Percentiles rank a stretch among this genome's conserved stretches.
Conservation (phyloP, 2,329 filamentous ascomycete genomes). For the Stachybotrys chlorohalonatus region DNA sequence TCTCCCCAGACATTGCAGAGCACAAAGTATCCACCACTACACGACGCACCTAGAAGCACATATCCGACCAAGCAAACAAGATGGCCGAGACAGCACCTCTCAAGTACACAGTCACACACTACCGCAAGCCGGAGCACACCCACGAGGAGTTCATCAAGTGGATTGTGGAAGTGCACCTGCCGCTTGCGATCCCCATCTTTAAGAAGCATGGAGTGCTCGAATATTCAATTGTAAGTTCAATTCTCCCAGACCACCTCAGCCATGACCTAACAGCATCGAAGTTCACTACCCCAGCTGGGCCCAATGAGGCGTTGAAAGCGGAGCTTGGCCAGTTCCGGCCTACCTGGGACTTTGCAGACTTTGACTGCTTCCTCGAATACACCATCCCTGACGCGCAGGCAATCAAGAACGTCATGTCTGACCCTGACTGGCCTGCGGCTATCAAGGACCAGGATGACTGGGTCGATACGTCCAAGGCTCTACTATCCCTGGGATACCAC, state of each 20-base stretch:
- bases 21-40: background rate
- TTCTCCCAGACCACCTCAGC: background rate
- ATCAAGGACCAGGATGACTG: background rate
- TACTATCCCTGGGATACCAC: background rate
- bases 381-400: background rate
- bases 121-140: background rate
- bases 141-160: conserved; percentile 1
- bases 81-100: background rate
- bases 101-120: background rate
- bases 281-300: background rate
- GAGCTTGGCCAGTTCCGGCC: background rate
- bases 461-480: background rate
- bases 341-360: background rate
- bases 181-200: background rate
- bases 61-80: background rate
- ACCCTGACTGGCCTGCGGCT: background rate
- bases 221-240: background rate
- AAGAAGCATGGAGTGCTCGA: background rate
- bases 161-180: background rate
- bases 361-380: background rate
- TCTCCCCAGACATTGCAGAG: background rate
- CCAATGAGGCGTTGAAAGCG: background rate
- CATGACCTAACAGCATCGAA: background rate
- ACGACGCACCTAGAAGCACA: background rate
- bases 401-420: background rate